Conservation (phyloP, 306 rosid genomes). For the Gynostemma pentaphyllum region DNA sequence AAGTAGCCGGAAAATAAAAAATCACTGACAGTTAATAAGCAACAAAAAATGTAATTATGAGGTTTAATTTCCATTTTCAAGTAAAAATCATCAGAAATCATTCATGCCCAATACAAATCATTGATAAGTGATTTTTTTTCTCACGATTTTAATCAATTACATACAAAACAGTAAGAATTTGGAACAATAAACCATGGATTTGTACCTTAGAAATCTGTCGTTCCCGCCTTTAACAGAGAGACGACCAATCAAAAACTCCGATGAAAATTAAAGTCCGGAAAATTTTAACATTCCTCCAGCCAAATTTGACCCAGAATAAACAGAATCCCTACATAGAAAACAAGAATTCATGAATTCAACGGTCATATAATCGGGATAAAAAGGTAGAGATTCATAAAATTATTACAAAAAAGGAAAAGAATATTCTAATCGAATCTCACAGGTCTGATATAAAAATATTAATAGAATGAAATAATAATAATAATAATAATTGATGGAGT, state of each 20-base stretch:
- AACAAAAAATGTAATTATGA: no score
- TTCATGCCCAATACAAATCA: background rate
- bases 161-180: background rate
- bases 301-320: background rate
- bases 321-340: background rate
- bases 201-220: background rate
- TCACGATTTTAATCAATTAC: background rate
- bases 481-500: no score
- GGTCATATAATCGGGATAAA: background rate
- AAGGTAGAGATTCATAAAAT: background rate
- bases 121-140: background rate
- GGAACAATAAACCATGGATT: background rate
- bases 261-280: background rate
- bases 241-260: background rate
- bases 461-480: background rate
- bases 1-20: no score
- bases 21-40: no score
- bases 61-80: background rate
- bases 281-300: background rate
- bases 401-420: background rate
- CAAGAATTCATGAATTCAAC: conserved; percentile 1
- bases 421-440: background rate
- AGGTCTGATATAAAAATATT: background rate
- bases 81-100: no score
- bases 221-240: background rate